Base-by-base conservation (phyloP, 2,329 filamentous ascomycete species). In the Macroventuria anomochaeta region DNA sequence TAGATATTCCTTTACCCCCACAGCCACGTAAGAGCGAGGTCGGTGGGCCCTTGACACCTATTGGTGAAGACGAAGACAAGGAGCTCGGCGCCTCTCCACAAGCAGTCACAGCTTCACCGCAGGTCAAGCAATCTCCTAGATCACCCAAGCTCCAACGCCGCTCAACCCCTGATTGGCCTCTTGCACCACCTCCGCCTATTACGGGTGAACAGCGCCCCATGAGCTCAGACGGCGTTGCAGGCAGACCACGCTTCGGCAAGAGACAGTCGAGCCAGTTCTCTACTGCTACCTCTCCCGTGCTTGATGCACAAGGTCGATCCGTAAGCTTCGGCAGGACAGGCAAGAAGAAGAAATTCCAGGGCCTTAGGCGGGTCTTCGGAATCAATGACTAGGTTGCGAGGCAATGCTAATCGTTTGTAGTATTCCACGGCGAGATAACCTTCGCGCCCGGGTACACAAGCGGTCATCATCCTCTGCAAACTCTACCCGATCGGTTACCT, bases 261-360 rank as follows among this genome's bases (percentile, higher is more conserved):
- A 61, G 67, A 20, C 60, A 70, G 38, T 65, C 68, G 4, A 60
- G 59, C 29, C 46, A 52, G 2, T 32, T 61, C 11, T 65, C 63
- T 15, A 57, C 55, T 18, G 52, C 38, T 13, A 57, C 54, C 15
- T 67, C 73, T 18, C 59, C 67, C 0, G 61, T 61, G 2, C 21
- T 50, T 20, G 61, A 61, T 40, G 53, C 52, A 18, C 42, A 61
- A 20, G 63, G 61, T 28, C 57, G 59, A 4, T 52, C 58, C 2
- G 63, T 67, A 10, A 63, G 63, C n/a, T 68, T 62, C 23, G 65
- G 70, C 12, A 57, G 72, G 44, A 74, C 71, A 5, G 65, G 65
- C 15, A 80, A 78, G 71, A 83, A 82, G 76, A 90, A 90, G 81
- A 89, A 87, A 74, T 90, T 91, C 72, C 81, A 81, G 34, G 76